phyloP scores from a whole-genome alignment of 768 basidiomycete genomes.

The Boletus rex-veris region DNA sequence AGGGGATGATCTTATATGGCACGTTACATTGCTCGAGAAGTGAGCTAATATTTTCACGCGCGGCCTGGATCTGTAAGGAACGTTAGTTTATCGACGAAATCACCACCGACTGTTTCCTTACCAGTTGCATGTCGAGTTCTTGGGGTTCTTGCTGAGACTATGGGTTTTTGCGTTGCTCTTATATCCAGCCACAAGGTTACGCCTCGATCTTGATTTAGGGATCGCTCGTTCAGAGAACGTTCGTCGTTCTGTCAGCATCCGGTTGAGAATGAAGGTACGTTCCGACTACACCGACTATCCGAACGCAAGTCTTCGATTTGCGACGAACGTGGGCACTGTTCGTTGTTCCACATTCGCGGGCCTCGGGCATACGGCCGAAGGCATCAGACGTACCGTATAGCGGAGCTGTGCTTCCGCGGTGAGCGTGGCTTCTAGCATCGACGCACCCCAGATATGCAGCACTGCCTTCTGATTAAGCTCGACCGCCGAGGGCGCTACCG shows the following conservation, averaged over 20 bases:
- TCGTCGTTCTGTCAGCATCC: neutral
- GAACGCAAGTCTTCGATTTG: too few relatives aligned
- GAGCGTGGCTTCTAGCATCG: too few relatives aligned
- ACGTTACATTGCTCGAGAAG: conserved; percentile 16
- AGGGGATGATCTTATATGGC: conserved; percentile 4
- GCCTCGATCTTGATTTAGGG: neutral
- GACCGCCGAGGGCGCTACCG: conserved; percentile 1
- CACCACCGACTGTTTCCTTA: neutral
- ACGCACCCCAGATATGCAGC: neutral
- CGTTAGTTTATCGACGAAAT: neutral
- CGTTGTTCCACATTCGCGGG: too few relatives aligned
- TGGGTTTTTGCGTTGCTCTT: neutral
- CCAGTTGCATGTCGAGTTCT: conserved; percentile 7
- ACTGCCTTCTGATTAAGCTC: conserved; percentile 2
- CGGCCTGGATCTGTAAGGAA: conserved; percentile 2
- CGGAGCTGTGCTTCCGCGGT: neutral
- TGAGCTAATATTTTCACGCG: conserved; percentile 12
- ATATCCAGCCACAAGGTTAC: neutral
- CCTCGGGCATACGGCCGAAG: too few relatives aligned
- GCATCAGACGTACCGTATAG: too few relatives aligned
- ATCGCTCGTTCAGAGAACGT: neutral
- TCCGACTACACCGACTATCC: too few relatives aligned
- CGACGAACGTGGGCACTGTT: too few relatives aligned
- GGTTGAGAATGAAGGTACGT: neutral
- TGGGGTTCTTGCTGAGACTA: neutral